Conservation (phyloP, 176 grass and related monocot species). For the Oryza nivara region DNA sequence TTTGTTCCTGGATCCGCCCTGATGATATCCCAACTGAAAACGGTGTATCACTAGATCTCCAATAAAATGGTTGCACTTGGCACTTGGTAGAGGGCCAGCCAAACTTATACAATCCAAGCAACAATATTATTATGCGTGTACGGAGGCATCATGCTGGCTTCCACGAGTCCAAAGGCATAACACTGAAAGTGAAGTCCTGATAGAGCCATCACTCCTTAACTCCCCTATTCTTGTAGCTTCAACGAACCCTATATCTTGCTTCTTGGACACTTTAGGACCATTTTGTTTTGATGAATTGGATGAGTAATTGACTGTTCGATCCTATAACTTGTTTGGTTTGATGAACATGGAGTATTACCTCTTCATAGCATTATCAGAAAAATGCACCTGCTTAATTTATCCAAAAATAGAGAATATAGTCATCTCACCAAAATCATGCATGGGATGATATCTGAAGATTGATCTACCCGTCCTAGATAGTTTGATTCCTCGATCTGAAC, state of each 20-base stretch:
- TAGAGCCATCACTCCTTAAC: not conserved
- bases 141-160: not conserved
- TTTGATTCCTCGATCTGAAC: not conserved
- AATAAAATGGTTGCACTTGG: slow-evolving; percentile 5
- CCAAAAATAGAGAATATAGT: not conserved
- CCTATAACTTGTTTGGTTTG: too few relatives aligned
- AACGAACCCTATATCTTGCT: not conserved
- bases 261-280: not conserved
- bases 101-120: not conserved
- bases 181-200: not conserved
- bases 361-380: too few relatives aligned
- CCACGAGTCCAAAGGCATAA: not conserved
- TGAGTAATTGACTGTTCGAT: not conserved
- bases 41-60: not conserved
- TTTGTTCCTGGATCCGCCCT: too few relatives aligned
- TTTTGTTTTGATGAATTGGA: not conserved
- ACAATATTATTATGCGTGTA: not conserved
- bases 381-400: not conserved
- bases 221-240: not conserved
- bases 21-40: slow-evolving; percentile 8
- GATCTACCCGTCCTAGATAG: not conserved
- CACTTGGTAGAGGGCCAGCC: not conserved
- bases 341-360: too few relatives aligned
- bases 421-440: not conserved
- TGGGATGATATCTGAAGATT: not conserved